Evolutionary conservation across 768 basidiomycete genomes (phyloP).

Genomic region (Lactarius psammicola): DNA sequence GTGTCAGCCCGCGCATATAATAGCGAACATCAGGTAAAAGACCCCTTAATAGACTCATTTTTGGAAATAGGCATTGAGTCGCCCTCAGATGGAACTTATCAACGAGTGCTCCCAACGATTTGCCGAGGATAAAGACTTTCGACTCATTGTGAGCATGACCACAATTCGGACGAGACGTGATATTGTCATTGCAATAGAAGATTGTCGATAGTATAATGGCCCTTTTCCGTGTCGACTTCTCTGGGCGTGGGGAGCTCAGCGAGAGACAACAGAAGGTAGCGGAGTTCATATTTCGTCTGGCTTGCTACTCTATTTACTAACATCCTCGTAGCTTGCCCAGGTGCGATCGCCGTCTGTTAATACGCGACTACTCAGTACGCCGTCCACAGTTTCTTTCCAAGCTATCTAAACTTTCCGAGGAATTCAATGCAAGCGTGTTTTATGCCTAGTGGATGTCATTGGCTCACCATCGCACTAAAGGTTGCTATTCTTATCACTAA

Average conservation of each 20-base stretch:
- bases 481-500: constrained; percentile 87
- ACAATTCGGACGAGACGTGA: background rate
- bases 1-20: constrained; percentile 80
- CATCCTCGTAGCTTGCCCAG: constrained; percentile 67
- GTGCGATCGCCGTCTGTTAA: constrained; percentile 38
- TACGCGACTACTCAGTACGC: background rate
- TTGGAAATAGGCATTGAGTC: constrained; percentile 13
- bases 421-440: constrained; percentile 64
- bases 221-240: constrained; percentile 90
- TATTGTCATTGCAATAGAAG: constrained; percentile 39
- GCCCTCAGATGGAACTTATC: constrained; percentile 79
- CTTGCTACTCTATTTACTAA: constrained; percentile 22
- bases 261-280: constrained; percentile 88
- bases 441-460: constrained; percentile 1
- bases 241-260: constrained; percentile 90
- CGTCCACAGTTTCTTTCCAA: constrained; percentile 80
- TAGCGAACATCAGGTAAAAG: constrained; percentile 82
- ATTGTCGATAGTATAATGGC: constrained; percentile 98
- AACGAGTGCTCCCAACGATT: constrained; percentile 86
- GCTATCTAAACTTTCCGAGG: constrained; percentile 87
- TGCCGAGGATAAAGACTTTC: constrained; percentile 85
- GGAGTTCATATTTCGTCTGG: background rate
- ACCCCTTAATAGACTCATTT: background rate
- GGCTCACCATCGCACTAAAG: constrained; percentile 41
- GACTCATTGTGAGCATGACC: constrained; percentile 52